A percentile compares a stretch with the other conserved stretches of the same genome.
phyloP scores from a whole-genome alignment of 192 early-diverging fungal species.

The Backusella luteola region DNA sequence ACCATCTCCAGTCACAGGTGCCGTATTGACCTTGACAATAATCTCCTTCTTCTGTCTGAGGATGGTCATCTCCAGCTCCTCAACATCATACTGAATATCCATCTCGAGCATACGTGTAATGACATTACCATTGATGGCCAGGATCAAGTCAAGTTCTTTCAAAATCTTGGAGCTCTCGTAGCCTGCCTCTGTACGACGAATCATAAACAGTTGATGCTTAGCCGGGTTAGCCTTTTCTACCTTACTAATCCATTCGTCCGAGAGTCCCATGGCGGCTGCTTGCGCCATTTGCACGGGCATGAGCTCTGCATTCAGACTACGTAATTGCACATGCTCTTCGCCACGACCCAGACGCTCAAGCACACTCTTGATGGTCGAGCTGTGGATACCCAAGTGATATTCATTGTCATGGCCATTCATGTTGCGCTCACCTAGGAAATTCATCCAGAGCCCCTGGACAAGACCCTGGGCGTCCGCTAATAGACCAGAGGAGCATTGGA shows the following conservation, averaged over 20 bases:
- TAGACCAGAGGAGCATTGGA: slow-evolving; percentile 75
- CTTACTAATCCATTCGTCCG: slow-evolving; percentile 54
- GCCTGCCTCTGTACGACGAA: slow-evolving; percentile 58
- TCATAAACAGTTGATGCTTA: slow-evolving; percentile 56
- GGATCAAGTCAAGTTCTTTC: slow-evolving; percentile 64
- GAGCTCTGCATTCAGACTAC: slow-evolving; percentile 63
- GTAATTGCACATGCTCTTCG: slow-evolving; percentile 47
- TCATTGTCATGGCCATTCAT: slow-evolving; percentile 59
- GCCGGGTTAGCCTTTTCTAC: slow-evolving; percentile 53
- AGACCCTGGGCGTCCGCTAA: slow-evolving; percentile 63
- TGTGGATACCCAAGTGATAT: slow-evolving; percentile 59
- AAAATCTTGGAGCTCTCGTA: slow-evolving; percentile 57
- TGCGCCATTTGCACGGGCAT: slow-evolving; percentile 54
- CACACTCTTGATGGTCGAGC: slow-evolving; percentile 52
- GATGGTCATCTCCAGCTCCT: slow-evolving; percentile 53
- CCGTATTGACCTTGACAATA: slow-evolving; percentile 69
- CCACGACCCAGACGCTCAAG: slow-evolving; percentile 43
- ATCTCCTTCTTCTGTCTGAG: slow-evolving; percentile 75
- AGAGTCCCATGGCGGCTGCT: slow-evolving; percentile 59
- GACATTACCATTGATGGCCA: slow-evolving; percentile 66
- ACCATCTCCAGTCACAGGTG: slow-evolving; percentile 51
- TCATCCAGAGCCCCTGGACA: slow-evolving; percentile 75
- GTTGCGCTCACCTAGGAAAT: slow-evolving; percentile 72
- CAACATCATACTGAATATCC: slow-evolving; percentile 57
- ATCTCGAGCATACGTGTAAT: slow-evolving; percentile 61